phyloP scores from a whole-genome alignment of 1,284 basidiomycete genomes.

The Ustilago trichophora region DNA sequence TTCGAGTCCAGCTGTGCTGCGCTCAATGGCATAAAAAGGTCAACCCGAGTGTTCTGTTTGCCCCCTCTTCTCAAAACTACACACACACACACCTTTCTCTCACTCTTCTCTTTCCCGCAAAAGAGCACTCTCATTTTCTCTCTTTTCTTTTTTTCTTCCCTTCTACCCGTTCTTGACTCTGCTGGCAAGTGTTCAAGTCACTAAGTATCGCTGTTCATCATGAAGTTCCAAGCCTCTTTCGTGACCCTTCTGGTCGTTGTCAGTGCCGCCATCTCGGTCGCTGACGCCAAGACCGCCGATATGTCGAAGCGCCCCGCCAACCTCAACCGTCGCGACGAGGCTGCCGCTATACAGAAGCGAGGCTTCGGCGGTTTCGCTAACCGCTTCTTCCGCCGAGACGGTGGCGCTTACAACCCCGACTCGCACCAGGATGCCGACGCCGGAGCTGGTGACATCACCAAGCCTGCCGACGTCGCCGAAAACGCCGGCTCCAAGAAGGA shows the following conservation, averaged over 20 bases:
- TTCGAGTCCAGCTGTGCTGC: neutral
- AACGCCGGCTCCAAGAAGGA: constrained; percentile 1
- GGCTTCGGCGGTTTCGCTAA: constrained; percentile 19
- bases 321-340: constrained; percentile 29
- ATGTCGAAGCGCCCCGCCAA: constrained; percentile 35
- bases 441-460: neutral
- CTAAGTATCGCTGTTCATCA: constrained; percentile 5
- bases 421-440: constrained; percentile 3
- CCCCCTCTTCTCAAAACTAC: neutral
- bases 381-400: constrained; percentile 27
- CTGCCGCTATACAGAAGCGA: constrained; percentile 25
- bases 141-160: neutral
- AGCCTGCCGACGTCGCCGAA: neutral
- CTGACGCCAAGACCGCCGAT: constrained; percentile 24
- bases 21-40: constrained; percentile 10
- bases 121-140: constrained; percentile 2
- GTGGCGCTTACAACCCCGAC: constrained; percentile 6
- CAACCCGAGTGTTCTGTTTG: neutral
- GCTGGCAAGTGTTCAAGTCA: constrained; percentile 31
- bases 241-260: constrained; percentile 38
- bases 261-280: constrained; percentile 45
- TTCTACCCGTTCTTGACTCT: constrained; percentile 9
- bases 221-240: constrained; percentile 46
- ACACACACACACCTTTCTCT: neutral
- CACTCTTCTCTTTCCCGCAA: neutral